These are phyloP conservation scores for Chamaecrista fasciculata DNA, from an alignment of 306 rosid genomes.

Conservation along the genomic window DNA sequence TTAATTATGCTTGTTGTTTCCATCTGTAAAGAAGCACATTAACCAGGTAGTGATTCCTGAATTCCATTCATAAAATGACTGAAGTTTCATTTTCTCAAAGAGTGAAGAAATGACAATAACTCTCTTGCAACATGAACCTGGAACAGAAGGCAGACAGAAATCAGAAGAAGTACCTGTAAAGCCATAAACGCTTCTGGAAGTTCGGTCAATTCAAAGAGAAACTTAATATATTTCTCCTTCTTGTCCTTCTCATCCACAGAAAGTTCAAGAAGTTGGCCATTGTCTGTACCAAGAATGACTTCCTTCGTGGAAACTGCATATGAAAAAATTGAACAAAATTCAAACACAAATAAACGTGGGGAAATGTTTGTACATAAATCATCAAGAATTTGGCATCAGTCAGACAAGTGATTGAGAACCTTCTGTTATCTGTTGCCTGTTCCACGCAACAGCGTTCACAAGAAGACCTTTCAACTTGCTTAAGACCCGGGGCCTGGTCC, in stretches of 20 bases:
- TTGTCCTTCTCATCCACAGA: slow-evolving; percentile 95
- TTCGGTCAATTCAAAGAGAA: slow-evolving; percentile 65
- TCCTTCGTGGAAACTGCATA: slow-evolving; percentile 82
- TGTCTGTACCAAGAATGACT: slow-evolving; percentile 82
- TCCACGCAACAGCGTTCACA: slow-evolving; percentile 95
- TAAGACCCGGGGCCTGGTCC: slow-evolving; percentile 87
- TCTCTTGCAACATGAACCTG: slow-evolving; percentile 19
- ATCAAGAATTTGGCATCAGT: slow-evolving; percentile 8
- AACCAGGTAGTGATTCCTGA: slow-evolving; percentile 31
- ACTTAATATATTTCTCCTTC: slow-evolving; percentile 84
- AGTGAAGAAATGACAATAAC: slow-evolving; percentile 22
- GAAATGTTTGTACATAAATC: slow-evolving; percentile 8
- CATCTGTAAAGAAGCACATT: slow-evolving; percentile 59
- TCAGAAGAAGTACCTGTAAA: slow-evolving; percentile 57
- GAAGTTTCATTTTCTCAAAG: slow-evolving; percentile 12
- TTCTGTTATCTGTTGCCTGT: slow-evolving; percentile 86
- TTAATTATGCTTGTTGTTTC: slow-evolving; percentile 70
- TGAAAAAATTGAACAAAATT: slow-evolving; percentile 30
- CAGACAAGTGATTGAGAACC: slow-evolving; percentile 42
- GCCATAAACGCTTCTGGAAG: slow-evolving; percentile 88
- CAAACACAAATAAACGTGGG: slow-evolving; percentile 18
- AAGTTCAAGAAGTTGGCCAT: slow-evolving; percentile 84
- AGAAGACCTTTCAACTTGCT: slow-evolving; percentile 80
- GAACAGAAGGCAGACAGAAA: slow-evolving; percentile 11
- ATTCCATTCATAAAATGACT: not conserved